Conservation (phyloP, 768 basidiomycete species). For the Exsudoporus frostii region DNA sequence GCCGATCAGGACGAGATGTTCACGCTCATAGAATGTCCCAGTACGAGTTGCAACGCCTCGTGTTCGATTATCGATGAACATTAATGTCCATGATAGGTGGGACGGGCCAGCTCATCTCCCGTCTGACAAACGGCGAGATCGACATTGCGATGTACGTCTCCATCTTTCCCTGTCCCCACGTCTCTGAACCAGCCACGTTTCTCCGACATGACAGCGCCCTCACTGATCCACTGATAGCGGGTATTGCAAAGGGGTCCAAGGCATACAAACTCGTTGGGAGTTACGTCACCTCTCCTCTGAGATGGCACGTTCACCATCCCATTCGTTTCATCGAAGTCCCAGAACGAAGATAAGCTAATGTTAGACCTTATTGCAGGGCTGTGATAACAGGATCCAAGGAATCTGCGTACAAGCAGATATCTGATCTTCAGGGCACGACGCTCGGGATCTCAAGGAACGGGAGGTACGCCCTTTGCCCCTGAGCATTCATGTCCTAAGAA, state of each 20-base stretch:
- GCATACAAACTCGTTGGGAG: slow-evolving; percentile 91
- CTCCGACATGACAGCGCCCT: slow-evolving; percentile 56
- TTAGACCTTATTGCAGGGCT: slow-evolving; percentile 54
- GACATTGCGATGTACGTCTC: slow-evolving; percentile 73
- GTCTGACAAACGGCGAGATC: slow-evolving; percentile 71
- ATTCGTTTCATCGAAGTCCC: not conserved
- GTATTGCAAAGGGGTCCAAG: slow-evolving; percentile 84
- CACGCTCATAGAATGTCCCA: slow-evolving; percentile 85
- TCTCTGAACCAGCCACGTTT: not conserved
- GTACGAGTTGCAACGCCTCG: slow-evolving; percentile 36
- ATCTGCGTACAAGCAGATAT: slow-evolving; percentile 63
- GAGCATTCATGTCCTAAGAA: not conserved
- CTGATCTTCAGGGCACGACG: slow-evolving; percentile 74
- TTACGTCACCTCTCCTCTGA: slow-evolving; percentile 84
- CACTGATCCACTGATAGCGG: slow-evolving; percentile 88
- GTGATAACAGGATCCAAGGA: slow-evolving; percentile 79
- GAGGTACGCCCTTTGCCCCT: slow-evolving; percentile 44
- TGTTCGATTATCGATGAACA: slow-evolving; percentile 23
- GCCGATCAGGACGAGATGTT: slow-evolving; percentile 70
- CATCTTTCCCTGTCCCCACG: not conserved
- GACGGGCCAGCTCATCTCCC: slow-evolving; percentile 78
- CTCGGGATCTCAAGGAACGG: slow-evolving; percentile 89
- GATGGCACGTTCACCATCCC: slow-evolving; percentile 54
- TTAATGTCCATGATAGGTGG: slow-evolving; percentile 54
- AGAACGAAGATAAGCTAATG: not conserved